phyloP scores from a whole-genome alignment of 495 filamentous ascomycete species.

The Aspergillus carlsbadensis region DNA sequence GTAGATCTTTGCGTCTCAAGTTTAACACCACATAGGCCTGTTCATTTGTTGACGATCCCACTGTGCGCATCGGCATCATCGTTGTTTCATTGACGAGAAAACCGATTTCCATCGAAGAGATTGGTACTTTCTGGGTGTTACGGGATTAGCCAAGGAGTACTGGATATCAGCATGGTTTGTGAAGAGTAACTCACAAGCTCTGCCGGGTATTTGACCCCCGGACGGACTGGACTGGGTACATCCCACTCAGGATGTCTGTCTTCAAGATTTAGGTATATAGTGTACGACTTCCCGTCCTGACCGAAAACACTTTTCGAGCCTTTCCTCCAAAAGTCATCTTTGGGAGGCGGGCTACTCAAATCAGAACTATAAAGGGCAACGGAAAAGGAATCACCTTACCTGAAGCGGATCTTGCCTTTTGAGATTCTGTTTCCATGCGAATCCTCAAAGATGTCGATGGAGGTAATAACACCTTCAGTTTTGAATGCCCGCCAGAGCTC shows the following conservation, averaged over 20 bases:
- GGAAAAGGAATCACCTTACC: slow-evolving; percentile 24
- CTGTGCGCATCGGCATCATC: slow-evolving; percentile 30
- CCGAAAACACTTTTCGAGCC: slow-evolving; percentile 28
- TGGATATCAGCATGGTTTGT: background rate
- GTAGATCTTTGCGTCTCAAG: slow-evolving; percentile 25
- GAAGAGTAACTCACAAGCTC: slow-evolving; percentile 30
- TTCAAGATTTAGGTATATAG: slow-evolving; percentile 22
- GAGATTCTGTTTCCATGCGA: slow-evolving; percentile 23
- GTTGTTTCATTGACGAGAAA: slow-evolving; percentile 27
- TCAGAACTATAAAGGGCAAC: slow-evolving; percentile 1
- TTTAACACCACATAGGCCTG: slow-evolving; percentile 24
- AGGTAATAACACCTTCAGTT: slow-evolving; percentile 37
- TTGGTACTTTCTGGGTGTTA: slow-evolving; percentile 26
- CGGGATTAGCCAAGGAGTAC: background rate
- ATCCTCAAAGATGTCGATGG: slow-evolving; percentile 47
- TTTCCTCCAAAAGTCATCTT: slow-evolving; percentile 37
- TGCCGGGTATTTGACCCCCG: slow-evolving; percentile 26
- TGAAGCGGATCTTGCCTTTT: slow-evolving; percentile 43
- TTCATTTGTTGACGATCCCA: slow-evolving; percentile 14
- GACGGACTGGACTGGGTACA: slow-evolving; percentile 31
- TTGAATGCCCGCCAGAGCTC: slow-evolving; percentile 39
- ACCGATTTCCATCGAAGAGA: slow-evolving; percentile 33
- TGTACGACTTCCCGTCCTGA: slow-evolving; percentile 10
- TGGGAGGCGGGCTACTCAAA: slow-evolving; percentile 40
- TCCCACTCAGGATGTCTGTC: slow-evolving; percentile 11